Conservation (phyloP, 495 filamentous ascomycete species). For the Apiosordaria backusii region DNA sequence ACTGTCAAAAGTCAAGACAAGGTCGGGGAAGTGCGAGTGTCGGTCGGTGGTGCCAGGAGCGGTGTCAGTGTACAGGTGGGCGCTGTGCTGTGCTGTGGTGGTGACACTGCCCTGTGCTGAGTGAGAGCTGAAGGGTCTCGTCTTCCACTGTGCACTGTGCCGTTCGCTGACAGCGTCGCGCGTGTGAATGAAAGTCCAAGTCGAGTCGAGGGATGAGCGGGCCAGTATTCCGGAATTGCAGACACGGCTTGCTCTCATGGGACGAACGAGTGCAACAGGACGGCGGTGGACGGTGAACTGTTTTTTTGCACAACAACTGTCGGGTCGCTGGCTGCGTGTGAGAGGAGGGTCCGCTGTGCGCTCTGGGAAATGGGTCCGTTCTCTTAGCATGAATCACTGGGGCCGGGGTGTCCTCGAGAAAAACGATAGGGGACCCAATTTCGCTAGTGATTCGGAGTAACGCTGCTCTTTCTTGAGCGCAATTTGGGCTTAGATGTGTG, state of each 20-base stretch:
- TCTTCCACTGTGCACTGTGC: not conserved
- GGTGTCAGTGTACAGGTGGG: not conserved
- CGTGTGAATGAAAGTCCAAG: not conserved
- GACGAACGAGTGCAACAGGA: conserved; percentile 10
- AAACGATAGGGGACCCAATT: conserved; percentile 38
- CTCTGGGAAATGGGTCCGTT: conserved; percentile 21
- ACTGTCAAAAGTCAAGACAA: conserved; percentile 9
- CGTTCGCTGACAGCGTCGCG: not conserved
- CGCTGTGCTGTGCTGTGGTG: not conserved
- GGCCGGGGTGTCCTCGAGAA: conserved; percentile 33
- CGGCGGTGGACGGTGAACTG: not conserved
- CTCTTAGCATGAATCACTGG: conserved; percentile 36
- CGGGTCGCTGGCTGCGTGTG: conserved; percentile 19
- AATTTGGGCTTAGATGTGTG: conserved; percentile 27
- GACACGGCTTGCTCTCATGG: conserved; percentile 12
- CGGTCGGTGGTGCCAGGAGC: not conserved
- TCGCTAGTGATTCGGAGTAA: conserved; percentile 39
- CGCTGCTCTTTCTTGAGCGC: conserved; percentile 26
- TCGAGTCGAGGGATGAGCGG: not conserved
- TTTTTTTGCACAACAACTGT: conserved; percentile 17
- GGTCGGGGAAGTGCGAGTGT: not conserved
- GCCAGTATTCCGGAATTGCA: not conserved
- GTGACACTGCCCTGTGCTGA: no score
- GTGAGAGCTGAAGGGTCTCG: not conserved
- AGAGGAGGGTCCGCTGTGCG: conserved; percentile 19